Percentiles rank a stretch among this genome's conserved stretches.
Evolutionary conservation across 805 yeast genomes (phyloP).

Genomic region (Yarrowia osloensis): DNA sequence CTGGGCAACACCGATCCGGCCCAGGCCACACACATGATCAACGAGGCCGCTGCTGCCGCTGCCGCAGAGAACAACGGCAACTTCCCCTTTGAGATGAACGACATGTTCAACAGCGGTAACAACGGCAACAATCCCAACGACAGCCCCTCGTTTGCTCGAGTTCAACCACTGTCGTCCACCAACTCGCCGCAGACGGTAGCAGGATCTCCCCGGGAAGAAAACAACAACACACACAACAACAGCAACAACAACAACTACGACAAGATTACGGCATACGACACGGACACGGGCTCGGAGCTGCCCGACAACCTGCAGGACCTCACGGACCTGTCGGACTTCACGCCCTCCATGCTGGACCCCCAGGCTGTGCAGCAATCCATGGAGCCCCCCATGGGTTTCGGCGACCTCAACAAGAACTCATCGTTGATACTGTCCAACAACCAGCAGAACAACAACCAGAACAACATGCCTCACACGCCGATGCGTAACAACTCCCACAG

Average conservation of each 20-base stretch:
- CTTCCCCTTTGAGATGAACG: slow-evolving; percentile 26
- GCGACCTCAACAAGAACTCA: slow-evolving; percentile 13
- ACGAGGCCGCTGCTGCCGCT: slow-evolving; percentile 21
- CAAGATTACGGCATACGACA: slow-evolving; percentile 20
- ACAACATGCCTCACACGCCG: slow-evolving; percentile 16
- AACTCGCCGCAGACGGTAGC: slow-evolving; percentile 28
- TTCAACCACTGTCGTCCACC: slow-evolving; percentile 16
- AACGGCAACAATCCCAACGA: not conserved
- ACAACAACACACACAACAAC: not conserved
- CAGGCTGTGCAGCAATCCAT: slow-evolving; percentile 26
- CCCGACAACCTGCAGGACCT: slow-evolving; percentile 16
- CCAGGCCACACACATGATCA: slow-evolving; percentile 25
- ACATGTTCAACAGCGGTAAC: slow-evolving; percentile 6
- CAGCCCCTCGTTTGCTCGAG: slow-evolving; percentile 19
- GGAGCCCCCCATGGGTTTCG: slow-evolving; percentile 10
- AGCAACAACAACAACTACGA: slow-evolving; percentile 14
- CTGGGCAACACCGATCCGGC: slow-evolving; percentile 33
- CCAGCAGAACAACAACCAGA: not conserved
- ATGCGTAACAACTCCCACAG: not conserved
- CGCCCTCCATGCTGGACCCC: slow-evolving; percentile 27
- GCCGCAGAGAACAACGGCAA: slow-evolving; percentile 33
- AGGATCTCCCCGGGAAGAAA: slow-evolving; percentile 7
- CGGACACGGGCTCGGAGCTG: slow-evolving; percentile 19
- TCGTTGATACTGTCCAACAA: slow-evolving; percentile 12
- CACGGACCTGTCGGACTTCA: slow-evolving; percentile 15